Evolutionary conservation across 768 basidiomycete genomes (phyloP).

Genomic region (Lactifluus hygrophoroides): DNA sequence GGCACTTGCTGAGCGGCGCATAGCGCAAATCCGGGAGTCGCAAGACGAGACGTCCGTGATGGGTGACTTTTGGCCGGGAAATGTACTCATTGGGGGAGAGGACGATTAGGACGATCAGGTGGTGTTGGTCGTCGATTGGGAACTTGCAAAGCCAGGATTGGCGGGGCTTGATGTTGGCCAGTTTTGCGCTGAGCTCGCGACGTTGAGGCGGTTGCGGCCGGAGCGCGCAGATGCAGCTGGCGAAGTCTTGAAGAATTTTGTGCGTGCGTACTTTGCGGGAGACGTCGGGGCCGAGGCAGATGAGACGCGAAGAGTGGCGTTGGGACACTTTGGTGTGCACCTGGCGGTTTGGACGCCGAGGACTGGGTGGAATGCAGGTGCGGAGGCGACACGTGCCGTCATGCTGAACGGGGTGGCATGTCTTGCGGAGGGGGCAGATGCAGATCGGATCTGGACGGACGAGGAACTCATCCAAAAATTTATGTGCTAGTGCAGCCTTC

Average conservation of each 20-base stretch:
- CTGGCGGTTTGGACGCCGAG: slow-evolving; percentile 44
- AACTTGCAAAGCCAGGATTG: slow-evolving; percentile 48
- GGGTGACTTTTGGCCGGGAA: slow-evolving; percentile 74
- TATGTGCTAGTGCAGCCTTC: neutral
- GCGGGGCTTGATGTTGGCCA: slow-evolving; percentile 55
- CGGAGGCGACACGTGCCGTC: slow-evolving; percentile 38
- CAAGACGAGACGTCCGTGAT: slow-evolving; percentile 32
- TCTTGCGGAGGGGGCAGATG: slow-evolving; percentile 25
- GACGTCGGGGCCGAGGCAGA: slow-evolving; percentile 20
- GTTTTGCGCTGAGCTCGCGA: slow-evolving; percentile 51
- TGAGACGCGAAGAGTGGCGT: slow-evolving; percentile 30
- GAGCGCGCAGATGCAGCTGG: slow-evolving; percentile 31
- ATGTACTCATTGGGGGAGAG: slow-evolving; percentile 41
- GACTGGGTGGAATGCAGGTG: slow-evolving; percentile 38
- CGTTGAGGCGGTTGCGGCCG: slow-evolving; percentile 40
- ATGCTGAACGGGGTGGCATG: slow-evolving; percentile 43
- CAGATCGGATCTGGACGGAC: slow-evolving; percentile 9
- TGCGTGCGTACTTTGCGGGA: slow-evolving; percentile 35
- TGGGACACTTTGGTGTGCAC: slow-evolving; percentile 49
- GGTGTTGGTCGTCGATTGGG: slow-evolving; percentile 53
- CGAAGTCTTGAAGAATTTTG: slow-evolving; percentile 36
- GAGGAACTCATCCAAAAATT: slow-evolving; percentile 7
- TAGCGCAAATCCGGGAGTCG: slow-evolving; percentile 27
- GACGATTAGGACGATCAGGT: slow-evolving; percentile 8
- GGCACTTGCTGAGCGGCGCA: slow-evolving; percentile 27